Evolutionary conservation across 2,329 filamentous ascomycete species (phyloP).

Genomic region (Tolypocladium tundrense): DNA sequence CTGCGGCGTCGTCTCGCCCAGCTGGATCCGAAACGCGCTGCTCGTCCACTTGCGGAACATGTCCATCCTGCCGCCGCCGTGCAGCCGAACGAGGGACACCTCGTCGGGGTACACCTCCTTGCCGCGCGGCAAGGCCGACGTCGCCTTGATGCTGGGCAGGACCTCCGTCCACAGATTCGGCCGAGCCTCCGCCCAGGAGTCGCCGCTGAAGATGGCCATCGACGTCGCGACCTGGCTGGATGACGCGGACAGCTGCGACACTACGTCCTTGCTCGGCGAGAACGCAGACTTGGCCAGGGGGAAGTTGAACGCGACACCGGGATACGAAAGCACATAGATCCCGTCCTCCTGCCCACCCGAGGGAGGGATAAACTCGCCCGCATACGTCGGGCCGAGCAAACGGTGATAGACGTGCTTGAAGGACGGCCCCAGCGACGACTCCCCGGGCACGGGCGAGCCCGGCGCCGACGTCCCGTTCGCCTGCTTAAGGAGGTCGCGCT

Average conservation of each 20-base stretch:
- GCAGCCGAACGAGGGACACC: constrained; percentile 67
- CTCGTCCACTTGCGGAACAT: constrained; percentile 62
- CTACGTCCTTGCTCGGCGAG: constrained; percentile 69
- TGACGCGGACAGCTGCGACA: constrained; percentile 72
- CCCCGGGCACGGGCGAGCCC: constrained; percentile 20
- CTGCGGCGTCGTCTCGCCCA: constrained; percentile 85
- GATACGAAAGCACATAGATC: constrained; percentile 86
- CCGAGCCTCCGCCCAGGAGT: constrained; percentile 81
- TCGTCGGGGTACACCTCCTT: constrained; percentile 82
- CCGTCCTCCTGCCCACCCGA: constrained; percentile 46
- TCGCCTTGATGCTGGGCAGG: constrained; percentile 64
- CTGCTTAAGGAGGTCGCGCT: constrained; percentile 66
- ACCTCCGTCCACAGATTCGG: constrained; percentile 64
- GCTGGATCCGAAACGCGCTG: constrained; percentile 56
- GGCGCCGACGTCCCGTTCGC: constrained; percentile 26
- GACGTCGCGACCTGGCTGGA: constrained; percentile 67
- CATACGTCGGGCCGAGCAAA: constrained; percentile 87
- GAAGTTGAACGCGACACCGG: constrained; percentile 89
- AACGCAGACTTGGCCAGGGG: constrained; percentile 65
- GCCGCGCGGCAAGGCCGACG: constrained; percentile 56
- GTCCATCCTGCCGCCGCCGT: constrained; percentile 70
- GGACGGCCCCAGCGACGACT: constrained; percentile 48
- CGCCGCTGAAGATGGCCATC: constrained; percentile 84
- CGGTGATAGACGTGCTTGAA: constrained; percentile 90
- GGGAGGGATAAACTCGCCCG: constrained; percentile 78